Conservation (phyloP, 768 basidiomycete genomes). For the Scleroderma bovista region DNA sequence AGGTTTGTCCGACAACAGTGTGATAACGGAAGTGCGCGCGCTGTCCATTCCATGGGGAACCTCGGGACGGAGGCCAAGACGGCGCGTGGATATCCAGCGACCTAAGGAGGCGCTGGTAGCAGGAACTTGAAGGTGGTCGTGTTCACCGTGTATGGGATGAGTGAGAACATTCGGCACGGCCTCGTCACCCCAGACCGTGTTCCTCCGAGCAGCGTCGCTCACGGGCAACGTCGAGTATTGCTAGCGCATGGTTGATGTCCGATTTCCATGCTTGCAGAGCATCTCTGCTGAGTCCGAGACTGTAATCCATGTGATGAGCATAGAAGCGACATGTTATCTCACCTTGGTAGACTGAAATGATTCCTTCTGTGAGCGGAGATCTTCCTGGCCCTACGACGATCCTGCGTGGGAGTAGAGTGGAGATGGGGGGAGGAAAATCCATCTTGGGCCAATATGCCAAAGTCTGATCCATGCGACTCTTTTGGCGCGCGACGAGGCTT, state of each 20-base stretch:
- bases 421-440: conserved; percentile 53
- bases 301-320: conserved; percentile 21
- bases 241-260: conserved; percentile 49
- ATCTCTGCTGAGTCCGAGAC: conserved; percentile 59
- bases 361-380: conserved; percentile 51
- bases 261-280: conserved; percentile 50
- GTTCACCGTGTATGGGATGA: conserved; percentile 32
- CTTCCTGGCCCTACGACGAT: conserved; percentile 35
- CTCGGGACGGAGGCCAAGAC: conserved; percentile 44
- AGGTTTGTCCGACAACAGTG: conserved; percentile 32
- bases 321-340: conserved; percentile 14
- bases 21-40: conserved; percentile 47
- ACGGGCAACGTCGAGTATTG: conserved; percentile 38
- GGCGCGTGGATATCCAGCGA: conserved; percentile 40
- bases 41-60: conserved; percentile 45
- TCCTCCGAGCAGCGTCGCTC: conserved; percentile 40
- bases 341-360: conserved; percentile 68
- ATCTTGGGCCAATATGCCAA: conserved; percentile 25
- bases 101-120: conserved; percentile 14
- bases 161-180: conserved; percentile 26
- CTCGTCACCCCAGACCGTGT: conserved; percentile 45
- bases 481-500: conserved; percentile 20
- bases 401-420: conserved; percentile 57
- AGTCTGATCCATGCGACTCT: conserved; percentile 14
- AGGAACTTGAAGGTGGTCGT: conserved; percentile 19